Conservation (phyloP, 2,329 filamentous ascomycete genomes). For the Stenocarpella maydis region DNA sequence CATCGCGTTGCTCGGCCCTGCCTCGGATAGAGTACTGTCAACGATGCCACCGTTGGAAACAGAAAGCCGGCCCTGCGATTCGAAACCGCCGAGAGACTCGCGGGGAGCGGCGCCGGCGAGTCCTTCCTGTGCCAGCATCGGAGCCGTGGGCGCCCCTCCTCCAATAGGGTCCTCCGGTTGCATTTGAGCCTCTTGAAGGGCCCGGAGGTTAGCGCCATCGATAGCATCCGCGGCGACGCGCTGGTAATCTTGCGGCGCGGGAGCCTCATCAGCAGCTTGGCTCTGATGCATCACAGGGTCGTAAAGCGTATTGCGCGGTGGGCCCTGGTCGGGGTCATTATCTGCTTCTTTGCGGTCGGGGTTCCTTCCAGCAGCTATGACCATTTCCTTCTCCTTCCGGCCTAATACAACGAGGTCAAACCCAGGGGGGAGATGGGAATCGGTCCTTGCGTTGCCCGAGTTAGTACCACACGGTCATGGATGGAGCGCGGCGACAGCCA, state of each 20-base stretch:
- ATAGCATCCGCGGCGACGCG: constrained; percentile 15
- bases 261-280: not conserved
- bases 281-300: constrained; percentile 1
- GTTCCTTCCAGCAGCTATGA: constrained; percentile 56
- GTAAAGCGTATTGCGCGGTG: constrained; percentile 48
- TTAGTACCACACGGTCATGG: not conserved
- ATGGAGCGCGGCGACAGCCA: not conserved
- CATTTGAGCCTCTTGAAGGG: constrained; percentile 34
- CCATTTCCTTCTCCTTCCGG: constrained; percentile 55
- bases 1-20: constrained; percentile 26
- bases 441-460: constrained; percentile 43
- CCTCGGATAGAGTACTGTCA: constrained; percentile 21
- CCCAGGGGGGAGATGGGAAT: constrained; percentile 52
- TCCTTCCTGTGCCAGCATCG: constrained; percentile 31
- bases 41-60: not conserved
- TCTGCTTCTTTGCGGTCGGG: constrained; percentile 58
- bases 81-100: constrained; percentile 28
- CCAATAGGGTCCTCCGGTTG: constrained; percentile 26
- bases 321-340: constrained; percentile 48
- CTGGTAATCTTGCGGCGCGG: constrained; percentile 6
- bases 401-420: constrained; percentile 61
- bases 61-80: constrained; percentile 16
- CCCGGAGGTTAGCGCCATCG: constrained; percentile 23
- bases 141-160: constrained; percentile 20
- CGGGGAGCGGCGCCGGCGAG: constrained; percentile 9